A percentile compares a stretch with the other conserved stretches of the same genome.
Conservation (phyloP, 805 yeast genomes). For the Schwanniomyces vanrijiae region DNA sequence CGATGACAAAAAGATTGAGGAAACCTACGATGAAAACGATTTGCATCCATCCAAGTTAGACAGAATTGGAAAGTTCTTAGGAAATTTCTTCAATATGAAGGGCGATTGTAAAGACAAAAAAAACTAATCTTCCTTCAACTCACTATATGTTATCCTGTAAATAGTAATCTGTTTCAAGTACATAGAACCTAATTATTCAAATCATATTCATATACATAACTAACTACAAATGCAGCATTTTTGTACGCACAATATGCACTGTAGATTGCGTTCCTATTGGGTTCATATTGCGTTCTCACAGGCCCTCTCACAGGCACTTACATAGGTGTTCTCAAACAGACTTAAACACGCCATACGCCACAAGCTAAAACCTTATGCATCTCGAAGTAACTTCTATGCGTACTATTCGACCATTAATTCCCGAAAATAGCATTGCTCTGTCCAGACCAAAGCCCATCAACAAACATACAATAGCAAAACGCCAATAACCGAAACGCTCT, state of each 20-base stretch:
- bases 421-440: no score
- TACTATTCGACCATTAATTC: no score
- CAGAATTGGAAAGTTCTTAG: constrained; percentile 57
- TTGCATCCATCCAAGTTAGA: constrained; percentile 53
- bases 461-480: background rate
- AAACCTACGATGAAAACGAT: constrained; percentile 31
- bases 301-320: no score
- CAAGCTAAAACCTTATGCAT: no score
- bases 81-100: constrained; percentile 53
- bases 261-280: no score
- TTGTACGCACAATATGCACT: no score
- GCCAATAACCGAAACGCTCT: background rate
- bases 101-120: constrained; percentile 6
- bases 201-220: background rate
- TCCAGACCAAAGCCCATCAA: background rate
- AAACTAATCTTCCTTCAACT: background rate
- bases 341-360: no score
- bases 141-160: background rate
- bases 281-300: no score
- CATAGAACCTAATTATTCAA: background rate
- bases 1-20: constrained; percentile 15
- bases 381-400: no score
- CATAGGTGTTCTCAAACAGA: no score
- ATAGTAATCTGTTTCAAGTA: constrained; percentile 1
- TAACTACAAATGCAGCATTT: background rate